Evolutionary conservation across 73 alveolate species (phyloP).

Genomic region (Uronychia setigera): DNA sequence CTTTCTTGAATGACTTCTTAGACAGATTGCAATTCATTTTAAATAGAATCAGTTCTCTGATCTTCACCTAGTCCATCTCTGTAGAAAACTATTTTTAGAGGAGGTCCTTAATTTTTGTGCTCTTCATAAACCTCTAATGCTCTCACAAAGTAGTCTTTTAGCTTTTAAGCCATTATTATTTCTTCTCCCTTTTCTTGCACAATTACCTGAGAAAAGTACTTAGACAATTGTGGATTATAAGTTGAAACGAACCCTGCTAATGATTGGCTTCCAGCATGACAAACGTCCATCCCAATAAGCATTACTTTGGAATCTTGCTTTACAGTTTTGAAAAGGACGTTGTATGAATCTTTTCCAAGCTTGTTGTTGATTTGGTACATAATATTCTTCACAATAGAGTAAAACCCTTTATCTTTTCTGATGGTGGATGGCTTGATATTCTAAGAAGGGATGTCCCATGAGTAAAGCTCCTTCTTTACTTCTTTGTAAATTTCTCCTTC

Average conservation of each 20-base stretch:
- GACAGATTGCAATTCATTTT: not conserved
- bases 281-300: constrained; percentile 56
- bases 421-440: constrained; percentile 1
- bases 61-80: constrained; percentile 82
- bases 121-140: constrained; percentile 16
- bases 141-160: constrained; percentile 8
- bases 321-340: constrained; percentile 17
- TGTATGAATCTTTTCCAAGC: constrained; percentile 30
- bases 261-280: constrained; percentile 38
- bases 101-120: constrained; percentile 48
- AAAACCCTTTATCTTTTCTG: not conserved
- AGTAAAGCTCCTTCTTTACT: too few species aligned
- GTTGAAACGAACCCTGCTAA: constrained; percentile 68
- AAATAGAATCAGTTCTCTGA: not conserved
- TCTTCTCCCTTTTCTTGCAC: constrained; percentile 33
- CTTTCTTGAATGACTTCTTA: too few species aligned
- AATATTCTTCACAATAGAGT: constrained; percentile 30
- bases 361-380: constrained; percentile 35
- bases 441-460: constrained; percentile 47
- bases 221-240: constrained; percentile 34
- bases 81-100: constrained; percentile 63
- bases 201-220: constrained; percentile 47
- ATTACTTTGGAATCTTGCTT: constrained; percentile 18
- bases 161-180: constrained; percentile 17
- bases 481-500: too few species aligned